Evolutionary conservation across 371 early-diverging fungal species (phyloP).

Genomic region (Sporodiniella umbellata): DNA sequence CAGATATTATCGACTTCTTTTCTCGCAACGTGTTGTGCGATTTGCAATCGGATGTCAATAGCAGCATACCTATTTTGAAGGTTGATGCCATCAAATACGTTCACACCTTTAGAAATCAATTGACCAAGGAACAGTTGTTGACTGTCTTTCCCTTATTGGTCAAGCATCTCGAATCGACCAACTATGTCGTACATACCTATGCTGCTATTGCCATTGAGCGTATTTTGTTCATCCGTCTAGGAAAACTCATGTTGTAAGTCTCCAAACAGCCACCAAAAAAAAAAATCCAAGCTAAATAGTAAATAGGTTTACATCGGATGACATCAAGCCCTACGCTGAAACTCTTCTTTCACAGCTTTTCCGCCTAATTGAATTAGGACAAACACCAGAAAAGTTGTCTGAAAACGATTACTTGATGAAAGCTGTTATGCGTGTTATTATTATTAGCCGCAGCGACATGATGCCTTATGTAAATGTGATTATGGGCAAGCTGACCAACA

Average conservation of each 20-base stretch:
- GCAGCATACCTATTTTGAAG: constrained; percentile 82
- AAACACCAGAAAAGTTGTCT: constrained; percentile 82
- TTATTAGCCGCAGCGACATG: constrained; percentile 71
- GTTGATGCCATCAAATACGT: constrained; percentile 93
- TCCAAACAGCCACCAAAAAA: too few relatives aligned
- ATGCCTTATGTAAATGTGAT: constrained; percentile 67
- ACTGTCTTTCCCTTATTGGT: constrained; percentile 77
- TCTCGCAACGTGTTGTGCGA: constrained; percentile 77
- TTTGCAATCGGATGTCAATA: constrained; percentile 71
- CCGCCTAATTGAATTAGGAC: constrained; percentile 62
- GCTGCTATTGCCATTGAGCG: constrained; percentile 91
- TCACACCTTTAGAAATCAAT: constrained; percentile 89
- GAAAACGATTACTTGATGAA: constrained; percentile 96
- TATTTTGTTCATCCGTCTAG: constrained; percentile 78
- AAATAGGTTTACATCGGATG: constrained; percentile 62
- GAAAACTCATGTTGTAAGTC: constrained; percentile 61
- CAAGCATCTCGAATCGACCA: constrained; percentile 74
- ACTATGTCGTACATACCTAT: constrained; percentile 89
- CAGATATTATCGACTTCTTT: constrained; percentile 85
- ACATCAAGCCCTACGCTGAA: constrained; percentile 69
- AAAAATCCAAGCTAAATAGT: background rate
- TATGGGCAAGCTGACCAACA: constrained; percentile 67
- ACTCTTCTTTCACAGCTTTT: constrained; percentile 74
- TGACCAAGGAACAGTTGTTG: constrained; percentile 75
- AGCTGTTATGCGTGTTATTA: constrained; percentile 81